A percentile compares a stretch with the other conserved stretches of the same genome.
Evolutionary conservation across 352 stramenopile genomes (phyloP).

Genomic region (Chloridella minuta): DNA sequence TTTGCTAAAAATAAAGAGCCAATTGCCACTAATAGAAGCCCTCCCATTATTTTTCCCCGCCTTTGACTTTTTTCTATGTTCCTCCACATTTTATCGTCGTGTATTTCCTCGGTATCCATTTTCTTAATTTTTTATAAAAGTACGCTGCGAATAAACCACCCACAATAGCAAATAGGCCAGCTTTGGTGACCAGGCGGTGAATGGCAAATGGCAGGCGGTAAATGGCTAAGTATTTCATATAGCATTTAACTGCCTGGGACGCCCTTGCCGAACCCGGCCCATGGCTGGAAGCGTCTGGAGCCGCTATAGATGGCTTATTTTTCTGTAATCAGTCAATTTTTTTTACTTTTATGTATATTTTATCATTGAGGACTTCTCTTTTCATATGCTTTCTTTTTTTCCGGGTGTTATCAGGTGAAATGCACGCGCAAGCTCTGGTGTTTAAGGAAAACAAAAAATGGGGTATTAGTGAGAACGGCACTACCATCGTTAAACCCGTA

Average conservation of each 20-base stretch:
- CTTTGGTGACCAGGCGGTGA: too few species aligned
- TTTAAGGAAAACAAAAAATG: neutral
- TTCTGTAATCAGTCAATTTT: too few species aligned
- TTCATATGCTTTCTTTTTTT: neutral
- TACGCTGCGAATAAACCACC: neutral
- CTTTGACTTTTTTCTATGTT: neutral
- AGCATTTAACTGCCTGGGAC: too few species aligned
- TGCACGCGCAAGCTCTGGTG: neutral
- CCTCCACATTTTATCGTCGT: neutral
- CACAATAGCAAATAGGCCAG: too few species aligned
- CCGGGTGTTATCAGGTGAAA: neutral
- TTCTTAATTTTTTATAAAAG: neutral
- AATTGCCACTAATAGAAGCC: neutral
- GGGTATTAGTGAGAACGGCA: neutral
- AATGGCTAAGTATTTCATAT: too few species aligned
- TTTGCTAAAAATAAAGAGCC: neutral
- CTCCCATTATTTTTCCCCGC: neutral
- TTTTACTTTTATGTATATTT: too few species aligned
- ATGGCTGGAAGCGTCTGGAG: too few species aligned
- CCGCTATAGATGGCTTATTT: too few species aligned
- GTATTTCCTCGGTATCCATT: neutral
- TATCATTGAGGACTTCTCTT: neutral
- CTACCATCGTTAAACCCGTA: neutral
- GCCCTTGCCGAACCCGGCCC: too few species aligned
- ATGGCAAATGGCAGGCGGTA: too few species aligned